phyloP scores from a whole-genome alignment of 1,139 yeast genomes.

The Magnusiomyces ingens region DNA sequence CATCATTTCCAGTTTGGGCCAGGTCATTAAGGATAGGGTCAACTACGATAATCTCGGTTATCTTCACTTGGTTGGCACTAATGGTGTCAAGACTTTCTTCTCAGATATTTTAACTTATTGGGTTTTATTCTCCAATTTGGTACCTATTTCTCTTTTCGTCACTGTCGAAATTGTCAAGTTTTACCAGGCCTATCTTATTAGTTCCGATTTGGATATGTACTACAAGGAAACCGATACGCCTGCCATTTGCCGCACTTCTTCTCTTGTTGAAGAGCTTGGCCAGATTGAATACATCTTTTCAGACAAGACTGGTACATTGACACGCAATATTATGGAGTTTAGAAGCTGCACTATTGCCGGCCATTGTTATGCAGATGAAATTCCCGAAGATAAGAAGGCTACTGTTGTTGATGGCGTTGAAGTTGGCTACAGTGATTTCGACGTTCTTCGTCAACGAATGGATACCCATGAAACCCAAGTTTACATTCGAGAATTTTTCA shows the following conservation, averaged over 20 bases:
- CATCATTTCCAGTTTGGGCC: slow-evolving; percentile 78
- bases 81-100: slow-evolving; percentile 65
- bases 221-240: slow-evolving; percentile 86
- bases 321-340: slow-evolving; percentile 94
- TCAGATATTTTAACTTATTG: slow-evolving; percentile 86
- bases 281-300: slow-evolving; percentile 93
- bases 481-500: slow-evolving; percentile 73
- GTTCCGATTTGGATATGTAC: slow-evolving; percentile 91
- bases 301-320: slow-evolving; percentile 93
- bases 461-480: slow-evolving; percentile 44
- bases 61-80: slow-evolving; percentile 62
- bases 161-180: slow-evolving; percentile 93
- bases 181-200: slow-evolving; percentile 89
- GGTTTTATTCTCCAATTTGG: slow-evolving; percentile 92
- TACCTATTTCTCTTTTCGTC: slow-evolving; percentile 82
- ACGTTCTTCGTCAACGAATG: slow-evolving; percentile 51
- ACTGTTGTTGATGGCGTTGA: slow-evolving; percentile 72
- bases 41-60: slow-evolving; percentile 52
- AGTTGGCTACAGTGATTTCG: slow-evolving; percentile 71
- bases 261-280: slow-evolving; percentile 92
- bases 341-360: slow-evolving; percentile 94
- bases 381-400: slow-evolving; percentile 85
- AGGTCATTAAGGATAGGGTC: slow-evolving; percentile 64
- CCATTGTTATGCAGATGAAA: slow-evolving; percentile 74
- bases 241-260: slow-evolving; percentile 88